A percentile compares a stretch with the other conserved stretches of the same genome.
These are phyloP conservation scores for Lachancea waltii DNA, from an alignment of 805 yeast species.

Conservation along the genomic window DNA sequence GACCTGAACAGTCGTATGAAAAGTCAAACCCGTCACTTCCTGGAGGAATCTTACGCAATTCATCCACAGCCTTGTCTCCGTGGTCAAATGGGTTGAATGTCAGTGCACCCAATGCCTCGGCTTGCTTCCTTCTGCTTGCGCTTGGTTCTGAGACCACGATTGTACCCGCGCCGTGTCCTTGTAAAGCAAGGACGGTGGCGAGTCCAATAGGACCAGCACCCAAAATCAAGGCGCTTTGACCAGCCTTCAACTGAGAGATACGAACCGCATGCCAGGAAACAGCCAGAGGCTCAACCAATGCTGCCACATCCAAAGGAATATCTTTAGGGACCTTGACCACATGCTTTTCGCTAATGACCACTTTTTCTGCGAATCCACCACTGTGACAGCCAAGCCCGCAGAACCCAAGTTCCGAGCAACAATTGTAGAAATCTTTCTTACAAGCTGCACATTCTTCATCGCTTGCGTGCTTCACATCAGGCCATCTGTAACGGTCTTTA, in stretches of 20 bases:
- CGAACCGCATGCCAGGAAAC: slow-evolving; percentile 54
- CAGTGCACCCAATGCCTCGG: slow-evolving; percentile 41
- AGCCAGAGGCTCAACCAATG: slow-evolving; percentile 51
- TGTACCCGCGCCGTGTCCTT: slow-evolving; percentile 42
- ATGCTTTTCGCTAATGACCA: slow-evolving; percentile 38
- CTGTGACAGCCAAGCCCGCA: slow-evolving; percentile 51
- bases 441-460: slow-evolving; percentile 43
- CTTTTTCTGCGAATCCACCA: slow-evolving; percentile 49
- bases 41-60: slow-evolving; percentile 37
- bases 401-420: slow-evolving; percentile 43
- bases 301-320: slow-evolving; percentile 48
- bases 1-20: slow-evolving; percentile 50
- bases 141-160: slow-evolving; percentile 50
- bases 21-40: slow-evolving; percentile 43
- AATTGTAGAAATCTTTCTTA: slow-evolving; percentile 43
- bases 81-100: slow-evolving; percentile 43
- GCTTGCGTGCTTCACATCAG: slow-evolving; percentile 27
- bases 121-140: slow-evolving; percentile 42
- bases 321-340: slow-evolving; percentile 37
- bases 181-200: slow-evolving; percentile 49
- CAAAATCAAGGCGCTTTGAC: slow-evolving; percentile 43
- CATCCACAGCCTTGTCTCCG: slow-evolving; percentile 34
- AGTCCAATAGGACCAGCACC: slow-evolving; percentile 64
- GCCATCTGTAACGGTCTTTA: slow-evolving; percentile 39
- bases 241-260: slow-evolving; percentile 39